These are phyloP conservation scores for Mycena amicta DNA, from an alignment of 768 basidiomycete genomes.

Conservation along the genomic window DNA sequence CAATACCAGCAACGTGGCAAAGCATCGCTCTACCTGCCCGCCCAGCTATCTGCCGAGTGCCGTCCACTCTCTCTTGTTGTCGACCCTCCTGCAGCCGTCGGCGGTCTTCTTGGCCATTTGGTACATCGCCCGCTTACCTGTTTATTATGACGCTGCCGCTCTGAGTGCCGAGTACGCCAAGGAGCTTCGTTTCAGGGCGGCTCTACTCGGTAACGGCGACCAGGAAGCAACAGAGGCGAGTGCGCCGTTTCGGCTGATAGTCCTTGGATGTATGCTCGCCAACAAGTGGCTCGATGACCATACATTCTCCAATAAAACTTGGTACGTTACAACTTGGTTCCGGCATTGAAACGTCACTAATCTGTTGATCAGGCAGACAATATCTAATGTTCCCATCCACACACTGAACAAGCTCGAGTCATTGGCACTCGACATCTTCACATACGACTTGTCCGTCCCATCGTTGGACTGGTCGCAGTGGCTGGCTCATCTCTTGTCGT, in stretches of 20 bases:
- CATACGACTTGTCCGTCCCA: conserved; percentile 70
- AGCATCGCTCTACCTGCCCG: conserved; percentile 47
- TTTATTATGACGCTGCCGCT: conserved; percentile 58
- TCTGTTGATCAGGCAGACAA: conserved; percentile 62
- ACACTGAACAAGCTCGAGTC: conserved; percentile 73
- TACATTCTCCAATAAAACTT: conserved; percentile 88
- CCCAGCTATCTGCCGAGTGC: conserved; percentile 59
- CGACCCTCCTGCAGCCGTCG: conserved; percentile 81
- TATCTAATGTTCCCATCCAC: conserved; percentile 74
- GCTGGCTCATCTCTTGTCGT: conserved; percentile 64
- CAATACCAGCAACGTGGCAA: conserved; percentile 31
- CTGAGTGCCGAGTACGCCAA: conserved; percentile 57
- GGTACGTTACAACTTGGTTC: conserved; percentile 47
- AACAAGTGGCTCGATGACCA: conserved; percentile 91
- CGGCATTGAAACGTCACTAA: conserved; percentile 5
- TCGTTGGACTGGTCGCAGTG: conserved; percentile 68
- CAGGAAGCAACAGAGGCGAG: conserved; percentile 55
- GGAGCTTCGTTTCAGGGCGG: conserved; percentile 64
- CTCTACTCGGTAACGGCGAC: conserved; percentile 63
- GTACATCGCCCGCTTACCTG: conserved; percentile 80
- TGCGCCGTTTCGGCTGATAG: conserved; percentile 72
- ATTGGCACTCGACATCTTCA: conserved; percentile 69
- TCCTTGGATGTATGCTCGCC: conserved; percentile 82
- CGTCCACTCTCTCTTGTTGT: conserved; percentile 73
- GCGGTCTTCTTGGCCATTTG: conserved; percentile 77